Conservation (phyloP, 2,329 filamentous ascomycete species). For the Xylaria sp. region DNA sequence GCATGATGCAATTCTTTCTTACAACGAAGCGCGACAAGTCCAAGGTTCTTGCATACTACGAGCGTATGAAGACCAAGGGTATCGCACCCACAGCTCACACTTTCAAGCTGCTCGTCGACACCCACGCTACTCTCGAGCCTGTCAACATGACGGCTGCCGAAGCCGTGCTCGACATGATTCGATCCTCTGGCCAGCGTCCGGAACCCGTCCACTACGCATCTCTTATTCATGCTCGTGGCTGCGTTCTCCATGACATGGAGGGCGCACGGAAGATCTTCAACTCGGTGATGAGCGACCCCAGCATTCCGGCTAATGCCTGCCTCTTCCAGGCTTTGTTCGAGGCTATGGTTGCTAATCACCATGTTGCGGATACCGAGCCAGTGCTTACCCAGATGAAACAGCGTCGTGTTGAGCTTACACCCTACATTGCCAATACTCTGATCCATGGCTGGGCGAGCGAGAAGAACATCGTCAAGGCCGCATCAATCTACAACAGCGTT, state of each 20-base stretch:
- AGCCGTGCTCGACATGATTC: constrained; percentile 81
- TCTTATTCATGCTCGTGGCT: constrained; percentile 94
- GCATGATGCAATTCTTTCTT: constrained; percentile 99
- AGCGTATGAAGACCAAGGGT: constrained; percentile 87
- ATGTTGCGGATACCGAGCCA: constrained; percentile 78
- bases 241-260: constrained; percentile 89
- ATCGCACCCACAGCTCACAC: constrained; percentile 95
- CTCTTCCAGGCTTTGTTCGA: constrained; percentile 98
- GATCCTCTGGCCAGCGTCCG: constrained; percentile 75
- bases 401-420: constrained; percentile 83
- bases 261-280: constrained; percentile 87
- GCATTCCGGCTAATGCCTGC: constrained; percentile 79
- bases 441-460: constrained; percentile 96
- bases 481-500: constrained; percentile 82
- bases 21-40: constrained; percentile 95
- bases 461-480: constrained; percentile 81
- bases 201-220: constrained; percentile 97
- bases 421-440: constrained; percentile 97
- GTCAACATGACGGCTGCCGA: constrained; percentile 89
- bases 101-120: constrained; percentile 96
- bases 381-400: constrained; percentile 80
- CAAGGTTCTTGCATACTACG: constrained; percentile 94
- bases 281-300: constrained; percentile 73
- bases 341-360: constrained; percentile 94
- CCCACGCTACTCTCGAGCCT: constrained; percentile 92